Percentiles rank a stretch among this genome's conserved stretches.
phyloP scores from a whole-genome alignment of 257 asterid species.

The Mentha longifolia region DNA sequence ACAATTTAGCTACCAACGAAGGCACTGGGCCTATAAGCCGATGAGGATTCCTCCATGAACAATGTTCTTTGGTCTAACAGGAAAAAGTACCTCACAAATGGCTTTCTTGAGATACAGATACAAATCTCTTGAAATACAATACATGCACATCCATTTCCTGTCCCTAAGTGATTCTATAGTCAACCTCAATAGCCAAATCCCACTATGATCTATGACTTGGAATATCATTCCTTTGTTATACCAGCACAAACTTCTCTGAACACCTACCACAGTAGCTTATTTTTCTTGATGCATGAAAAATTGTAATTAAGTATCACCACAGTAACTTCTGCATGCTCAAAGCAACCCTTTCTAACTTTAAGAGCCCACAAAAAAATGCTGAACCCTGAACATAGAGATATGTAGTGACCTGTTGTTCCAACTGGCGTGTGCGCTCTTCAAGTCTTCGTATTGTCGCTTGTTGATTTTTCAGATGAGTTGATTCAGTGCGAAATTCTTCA shows the following conservation, averaged over 20 bases:
- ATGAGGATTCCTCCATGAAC: slow-evolving; percentile 12
- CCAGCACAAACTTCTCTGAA: slow-evolving; percentile 15
- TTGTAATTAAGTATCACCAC: slow-evolving; percentile 7
- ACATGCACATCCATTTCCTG: not conserved
- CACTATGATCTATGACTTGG: slow-evolving; percentile 18
- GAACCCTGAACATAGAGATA: slow-evolving; percentile 2
- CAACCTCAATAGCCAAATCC: slow-evolving; percentile 1
- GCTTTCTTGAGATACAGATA: not conserved
- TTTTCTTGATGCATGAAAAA: not conserved
- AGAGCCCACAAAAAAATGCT: slow-evolving; percentile 24
- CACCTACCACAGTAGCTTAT: slow-evolving; percentile 1
- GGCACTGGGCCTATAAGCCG: not conserved
- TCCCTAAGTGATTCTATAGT: not conserved
- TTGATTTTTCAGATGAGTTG: slow-evolving; percentile 96
- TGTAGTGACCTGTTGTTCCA: slow-evolving; percentile 86
- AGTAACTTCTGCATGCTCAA: slow-evolving; percentile 9
- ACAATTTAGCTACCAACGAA: slow-evolving; percentile 8
- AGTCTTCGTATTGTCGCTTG: slow-evolving; percentile 97
- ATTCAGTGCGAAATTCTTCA: slow-evolving; percentile 94
- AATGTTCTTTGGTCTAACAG: slow-evolving; percentile 20
- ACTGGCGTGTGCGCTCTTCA: slow-evolving; percentile 96
- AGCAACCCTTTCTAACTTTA: slow-evolving; percentile 30
- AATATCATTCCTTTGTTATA: slow-evolving; percentile 12
- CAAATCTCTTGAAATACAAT: not conserved
- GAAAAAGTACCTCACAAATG: slow-evolving; percentile 4